Base-by-base conservation (phyloP, 257 asterid genomes). In the Schizonepeta tenuifolia region DNA sequence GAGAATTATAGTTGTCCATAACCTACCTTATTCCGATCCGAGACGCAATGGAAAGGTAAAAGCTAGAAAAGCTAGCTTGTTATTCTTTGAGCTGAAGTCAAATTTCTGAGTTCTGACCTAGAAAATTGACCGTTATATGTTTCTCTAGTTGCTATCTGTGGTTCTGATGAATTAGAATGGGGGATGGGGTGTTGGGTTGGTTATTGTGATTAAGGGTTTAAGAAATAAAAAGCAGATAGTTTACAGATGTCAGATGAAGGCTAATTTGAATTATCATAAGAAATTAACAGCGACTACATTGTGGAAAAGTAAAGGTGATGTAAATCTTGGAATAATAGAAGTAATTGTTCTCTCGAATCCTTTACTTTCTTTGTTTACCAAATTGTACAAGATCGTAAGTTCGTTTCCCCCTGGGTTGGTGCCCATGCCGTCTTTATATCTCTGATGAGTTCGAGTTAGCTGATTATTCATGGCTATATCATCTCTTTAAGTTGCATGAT, bases 11-110 rank as follows among this genome's bases (percentile, higher is more conserved):
- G 89, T 89, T 41, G 96, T 91, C 67, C 92, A 35, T 70, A 86
- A 93, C 74, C 85, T 90, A 38, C 98, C 98, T 64, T 93, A 89
- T 75, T 72, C 85, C 20, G 98, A 91, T 76, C 93, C 98, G 31
- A 84, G 98, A 72, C 96, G 97, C 81, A 93, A 89, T 60, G 97
- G 98, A 78, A 93, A 93, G 96, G 98, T 93, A 82, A 85, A 54
- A 61, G 17, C 57, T 26, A 56, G 22, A 5, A 46, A 70, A 44
- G 20, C 82, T 63, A 22, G 43, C 13, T 24, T 7, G 9, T 73
- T 70, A 38, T 33, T 28, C 4, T 44, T 58, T 5, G 46, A 12
- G 46, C 66, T 33, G 13, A 35, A 33, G 8, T 17, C 47, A 33
- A 9, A 35, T 61, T 61, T 3, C 10, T 12, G 28, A 38, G 51